A percentile compares a stretch with the other conserved stretches of the same genome.
Conservation (phyloP, 768 basidiomycete genomes). For the Agaricus subrufescens region DNA sequence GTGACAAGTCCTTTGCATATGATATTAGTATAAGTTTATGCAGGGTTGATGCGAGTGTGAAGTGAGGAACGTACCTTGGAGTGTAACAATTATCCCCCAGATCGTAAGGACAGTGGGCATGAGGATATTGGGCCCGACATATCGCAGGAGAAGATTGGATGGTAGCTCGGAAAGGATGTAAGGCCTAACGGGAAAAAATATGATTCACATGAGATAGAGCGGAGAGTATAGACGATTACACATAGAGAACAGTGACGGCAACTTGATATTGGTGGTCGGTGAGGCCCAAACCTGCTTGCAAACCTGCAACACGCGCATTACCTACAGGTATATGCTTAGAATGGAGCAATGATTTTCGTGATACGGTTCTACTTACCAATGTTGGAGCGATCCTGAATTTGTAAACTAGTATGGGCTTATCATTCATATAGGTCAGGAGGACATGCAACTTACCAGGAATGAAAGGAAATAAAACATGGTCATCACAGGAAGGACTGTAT, state of each 20-base stretch:
- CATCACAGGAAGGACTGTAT: not conserved
- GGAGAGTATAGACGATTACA: not conserved
- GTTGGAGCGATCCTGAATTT: not conserved
- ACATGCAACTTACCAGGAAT: not conserved
- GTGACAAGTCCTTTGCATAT: conserved; percentile 35
- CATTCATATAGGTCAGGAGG: not conserved
- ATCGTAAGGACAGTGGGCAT: conserved; percentile 43
- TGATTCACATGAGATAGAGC: too few species aligned
- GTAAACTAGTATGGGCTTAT: not conserved
- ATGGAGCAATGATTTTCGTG: too few species aligned
- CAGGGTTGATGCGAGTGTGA: not conserved
- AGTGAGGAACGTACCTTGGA: conserved; percentile 27
- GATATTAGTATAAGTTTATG: not conserved
- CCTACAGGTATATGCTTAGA: too few species aligned
- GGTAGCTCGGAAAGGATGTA: conserved; percentile 46
- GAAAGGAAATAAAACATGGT: not conserved
- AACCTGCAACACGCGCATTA: not conserved
- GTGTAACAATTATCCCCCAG: conserved; percentile 46
- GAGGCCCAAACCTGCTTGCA: not conserved
- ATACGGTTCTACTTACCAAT: not conserved
- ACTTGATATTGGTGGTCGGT: not conserved
- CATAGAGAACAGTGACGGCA: not conserved
- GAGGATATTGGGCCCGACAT: conserved; percentile 41
- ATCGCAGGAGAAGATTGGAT: conserved; percentile 37
- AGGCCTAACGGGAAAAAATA: conserved; percentile 19